A percentile compares a stretch with the other conserved stretches of the same genome.
These are phyloP conservation scores for Malus orientalis DNA, from an alignment of 306 rosid genomes.

Conservation along the genomic window DNA sequence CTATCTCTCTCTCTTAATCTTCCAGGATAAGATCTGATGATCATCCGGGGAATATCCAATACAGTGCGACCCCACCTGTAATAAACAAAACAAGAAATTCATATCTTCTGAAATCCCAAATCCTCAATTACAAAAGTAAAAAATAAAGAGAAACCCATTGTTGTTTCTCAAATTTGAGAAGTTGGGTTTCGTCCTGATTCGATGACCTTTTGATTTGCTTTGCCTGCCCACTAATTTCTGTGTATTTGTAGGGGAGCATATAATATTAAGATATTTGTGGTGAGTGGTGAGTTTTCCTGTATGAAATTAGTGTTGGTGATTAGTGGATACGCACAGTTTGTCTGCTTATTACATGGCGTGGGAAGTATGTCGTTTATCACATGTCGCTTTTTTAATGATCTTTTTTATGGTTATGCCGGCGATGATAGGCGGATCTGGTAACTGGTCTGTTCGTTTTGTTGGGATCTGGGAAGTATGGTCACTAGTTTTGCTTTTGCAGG, in stretches of 20 bases:
- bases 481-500: too few species aligned
- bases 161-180: neutral
- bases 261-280: slow-evolving; percentile 20
- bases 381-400: too few species aligned
- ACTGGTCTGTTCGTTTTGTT: slow-evolving; percentile 21
- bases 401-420: neutral
- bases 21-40: slow-evolving; percentile 40
- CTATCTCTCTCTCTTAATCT: neutral
- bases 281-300: slow-evolving; percentile 45
- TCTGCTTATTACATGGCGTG: slow-evolving; percentile 18
- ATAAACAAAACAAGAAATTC: neutral
- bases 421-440: too few species aligned
- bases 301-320: slow-evolving; percentile 11
- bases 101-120: neutral
- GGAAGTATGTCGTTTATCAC: slow-evolving; percentile 29
- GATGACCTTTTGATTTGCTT: neutral
- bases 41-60: slow-evolving; percentile 12
- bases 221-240: slow-evolving; percentile 8
- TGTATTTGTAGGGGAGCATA: neutral
- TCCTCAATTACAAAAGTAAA: neutral
- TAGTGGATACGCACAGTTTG: neutral
- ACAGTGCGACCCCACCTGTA: slow-evolving; percentile 26
- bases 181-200: slow-evolving; percentile 5
- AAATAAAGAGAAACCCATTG: neutral
- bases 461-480: neutral